These are phyloP conservation scores for Saccharum spontaneum DNA, from an alignment of 176 grass and related monocot genomes.

Conservation along the genomic window DNA sequence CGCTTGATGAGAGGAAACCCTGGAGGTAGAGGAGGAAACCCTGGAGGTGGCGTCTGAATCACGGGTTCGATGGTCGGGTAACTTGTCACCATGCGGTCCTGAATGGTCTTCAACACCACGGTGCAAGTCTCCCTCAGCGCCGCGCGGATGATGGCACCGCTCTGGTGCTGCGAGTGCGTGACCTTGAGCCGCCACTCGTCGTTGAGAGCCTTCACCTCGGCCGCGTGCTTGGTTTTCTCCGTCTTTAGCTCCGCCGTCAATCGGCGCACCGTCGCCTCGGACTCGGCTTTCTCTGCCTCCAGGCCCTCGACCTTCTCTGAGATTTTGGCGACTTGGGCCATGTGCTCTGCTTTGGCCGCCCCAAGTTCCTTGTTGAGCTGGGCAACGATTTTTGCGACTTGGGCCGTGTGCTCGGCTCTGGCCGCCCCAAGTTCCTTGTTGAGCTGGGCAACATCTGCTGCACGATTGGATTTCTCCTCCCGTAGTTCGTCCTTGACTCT, in stretches of 20 bases:
- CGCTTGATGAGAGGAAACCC: no score
- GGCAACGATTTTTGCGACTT: neutral
- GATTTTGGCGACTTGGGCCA: neutral
- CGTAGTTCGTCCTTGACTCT: neutral
- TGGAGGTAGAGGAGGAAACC: no score
- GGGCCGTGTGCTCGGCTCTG: neutral
- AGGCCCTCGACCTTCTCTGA: no score
- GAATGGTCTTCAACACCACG: no score
- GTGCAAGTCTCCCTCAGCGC: no score
- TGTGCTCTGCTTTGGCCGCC: neutral
- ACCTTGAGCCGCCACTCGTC: no score
- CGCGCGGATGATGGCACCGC: no score
- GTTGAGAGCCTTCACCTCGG: neutral
- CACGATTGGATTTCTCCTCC: neutral
- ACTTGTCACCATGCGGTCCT: no score
- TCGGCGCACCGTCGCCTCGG: neutral
- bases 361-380: neutral
- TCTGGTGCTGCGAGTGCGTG: no score
- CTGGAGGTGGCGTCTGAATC: no score
- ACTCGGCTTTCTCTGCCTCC: neutral
- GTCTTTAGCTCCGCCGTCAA: neutral
- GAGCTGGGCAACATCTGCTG: neutral
- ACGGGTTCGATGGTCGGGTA: no score
- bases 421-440: neutral
- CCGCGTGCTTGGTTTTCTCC: neutral